Conservation (phyloP, 306 rosid genomes). For the Cucumis melo region DNA sequence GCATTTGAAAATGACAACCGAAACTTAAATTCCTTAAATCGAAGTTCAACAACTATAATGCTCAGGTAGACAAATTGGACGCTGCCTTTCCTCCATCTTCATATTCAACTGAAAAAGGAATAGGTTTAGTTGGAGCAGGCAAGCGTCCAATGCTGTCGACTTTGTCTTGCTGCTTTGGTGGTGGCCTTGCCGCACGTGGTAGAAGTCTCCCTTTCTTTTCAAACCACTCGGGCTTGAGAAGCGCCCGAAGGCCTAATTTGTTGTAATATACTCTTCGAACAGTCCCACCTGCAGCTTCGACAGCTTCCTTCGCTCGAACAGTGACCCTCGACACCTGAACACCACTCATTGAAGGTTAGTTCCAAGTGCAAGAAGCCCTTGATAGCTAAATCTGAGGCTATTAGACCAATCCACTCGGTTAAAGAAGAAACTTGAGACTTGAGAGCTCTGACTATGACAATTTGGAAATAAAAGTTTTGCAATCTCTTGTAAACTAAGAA, state of each 20-base stretch:
- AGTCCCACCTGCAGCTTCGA: conserved; percentile 89
- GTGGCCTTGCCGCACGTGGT: conserved; percentile 95
- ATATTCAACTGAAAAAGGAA: conserved; percentile 52
- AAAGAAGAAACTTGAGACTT: background rate
- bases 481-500: background rate
- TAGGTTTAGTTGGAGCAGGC: conserved; percentile 84
- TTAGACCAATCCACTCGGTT: background rate
- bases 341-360: background rate
- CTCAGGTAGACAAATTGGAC: conserved; percentile 16
- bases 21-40: background rate
- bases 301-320: conserved; percentile 76
- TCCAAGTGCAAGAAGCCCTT: background rate
- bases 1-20: background rate
- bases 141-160: conserved; percentile 87
- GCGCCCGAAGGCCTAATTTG: conserved; percentile 69
- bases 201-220: conserved; percentile 88
- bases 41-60: background rate
- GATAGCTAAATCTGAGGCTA: background rate
- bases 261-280: conserved; percentile 84
- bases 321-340: conserved; percentile 84
- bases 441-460: background rate
- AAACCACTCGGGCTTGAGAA: conserved; percentile 84
- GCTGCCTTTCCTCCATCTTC: conserved; percentile 23
- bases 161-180: conserved; percentile 72
- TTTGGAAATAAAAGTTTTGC: background rate